Evolutionary conservation across 1,284 basidiomycete species (phyloP), one percentile per base, ranked within the genome.

Genomic region (Lentinus polychrous): DNA sequence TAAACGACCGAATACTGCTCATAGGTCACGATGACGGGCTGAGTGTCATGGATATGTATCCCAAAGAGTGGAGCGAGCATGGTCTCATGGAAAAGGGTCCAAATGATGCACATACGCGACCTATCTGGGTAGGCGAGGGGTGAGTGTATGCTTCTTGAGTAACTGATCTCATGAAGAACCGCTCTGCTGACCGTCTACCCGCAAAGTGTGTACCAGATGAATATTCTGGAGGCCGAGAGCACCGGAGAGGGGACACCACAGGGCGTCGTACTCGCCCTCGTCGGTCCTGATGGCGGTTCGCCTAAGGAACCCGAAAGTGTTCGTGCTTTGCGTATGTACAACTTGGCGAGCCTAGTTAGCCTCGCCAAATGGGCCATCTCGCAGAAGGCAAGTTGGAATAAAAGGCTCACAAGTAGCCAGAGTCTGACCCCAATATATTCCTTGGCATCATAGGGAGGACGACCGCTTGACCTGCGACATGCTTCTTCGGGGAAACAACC

Each of bases 101-200:
- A 1, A 72, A 76, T 36, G 86, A 89, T 51, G 86, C 87, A 2
- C 72, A 79, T 53, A 75, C 76, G 33, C 71, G 75, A 50, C 66
- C 72, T 24, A 74, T 91, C 23, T 91, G 87, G 86, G 68, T 71
- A 37, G 87, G 88, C 48, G 88, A 90, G 66, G 78, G 79, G 86
- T 87, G 55, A 57, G 77, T 61, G 12, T 6, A 33, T 15, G 33
- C 45, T 22, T 45, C 54, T 27, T 27, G 4, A 27, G 5, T 27
- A 10, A 27, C 27, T 10, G 10, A 27, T 10, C 4, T 10, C 27
- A 27, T 5, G 10, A 27, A 27, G 5, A 27, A 27, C 27, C 27
- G n/a, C 42, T 44, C 31, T 22, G 20, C 18, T 57, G 24, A 51
- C 45, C 47, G 40, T 49, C 23, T 27, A 5, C 27, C 50, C 47